These are phyloP conservation scores for Neurospora tetrasperma DNA, from an alignment of 495 filamentous ascomycete genomes.

Conservation along the genomic window DNA sequence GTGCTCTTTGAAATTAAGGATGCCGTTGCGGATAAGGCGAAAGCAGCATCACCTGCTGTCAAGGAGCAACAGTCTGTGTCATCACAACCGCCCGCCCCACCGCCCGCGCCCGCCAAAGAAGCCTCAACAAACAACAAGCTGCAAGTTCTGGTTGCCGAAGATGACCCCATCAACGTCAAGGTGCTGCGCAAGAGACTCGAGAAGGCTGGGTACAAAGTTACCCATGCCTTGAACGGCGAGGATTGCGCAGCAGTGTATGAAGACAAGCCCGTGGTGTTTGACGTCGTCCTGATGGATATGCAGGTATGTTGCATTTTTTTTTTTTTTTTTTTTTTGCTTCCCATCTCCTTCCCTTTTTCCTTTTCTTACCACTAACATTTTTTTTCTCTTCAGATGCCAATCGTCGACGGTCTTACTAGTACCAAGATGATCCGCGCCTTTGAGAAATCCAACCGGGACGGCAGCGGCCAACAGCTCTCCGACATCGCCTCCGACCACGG, in stretches of 20 bases:
- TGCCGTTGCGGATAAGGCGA: not conserved
- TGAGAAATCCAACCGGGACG: conserved; percentile 39
- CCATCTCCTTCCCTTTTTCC: not conserved
- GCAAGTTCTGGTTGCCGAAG: conserved; percentile 74
- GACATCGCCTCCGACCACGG: conserved; percentile 35
- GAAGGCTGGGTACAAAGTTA: conserved; percentile 65
- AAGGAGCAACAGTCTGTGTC: not conserved
- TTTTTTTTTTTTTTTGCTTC: not conserved
- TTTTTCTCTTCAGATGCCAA: conserved; percentile 61
- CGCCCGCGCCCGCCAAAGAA: conserved; percentile 1
- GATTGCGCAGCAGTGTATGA: conserved; percentile 66
- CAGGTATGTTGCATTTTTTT: conserved; percentile 53
- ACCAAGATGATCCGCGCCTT: conserved; percentile 71
- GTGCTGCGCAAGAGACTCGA: conserved; percentile 78
- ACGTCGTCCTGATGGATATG: conserved; percentile 95
- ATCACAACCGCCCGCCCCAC: not conserved
- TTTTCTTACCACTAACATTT: not conserved
- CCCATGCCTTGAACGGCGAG: conserved; percentile 72
- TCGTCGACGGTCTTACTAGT: conserved; percentile 76
- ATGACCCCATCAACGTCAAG: conserved; percentile 86
- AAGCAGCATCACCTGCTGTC: not conserved
- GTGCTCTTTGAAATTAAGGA: conserved; percentile 27
- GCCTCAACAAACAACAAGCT: conserved; percentile 26
- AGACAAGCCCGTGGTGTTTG: conserved; percentile 49
- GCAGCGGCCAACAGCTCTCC: conserved; percentile 27